These are phyloP conservation scores for Pulicaria dysenterica DNA, from an alignment of 129 eudicot species.

Conservation along the genomic window DNA sequence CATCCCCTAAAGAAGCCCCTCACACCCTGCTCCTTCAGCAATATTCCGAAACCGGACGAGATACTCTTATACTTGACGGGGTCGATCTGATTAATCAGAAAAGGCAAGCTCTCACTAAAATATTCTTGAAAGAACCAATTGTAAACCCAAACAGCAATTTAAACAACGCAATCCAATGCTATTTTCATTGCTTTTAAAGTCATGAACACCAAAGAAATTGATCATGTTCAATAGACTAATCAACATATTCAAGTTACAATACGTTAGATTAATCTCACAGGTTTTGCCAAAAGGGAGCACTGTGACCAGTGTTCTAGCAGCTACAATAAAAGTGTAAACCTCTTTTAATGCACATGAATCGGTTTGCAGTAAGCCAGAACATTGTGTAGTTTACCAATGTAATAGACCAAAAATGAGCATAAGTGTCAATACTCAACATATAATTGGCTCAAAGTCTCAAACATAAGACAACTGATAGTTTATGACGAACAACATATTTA, in stretches of 20 bases:
- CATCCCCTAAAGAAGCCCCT: constrained; percentile 80
- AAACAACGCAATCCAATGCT: neutral
- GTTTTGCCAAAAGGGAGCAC: neutral
- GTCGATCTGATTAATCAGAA: constrained; percentile 49
- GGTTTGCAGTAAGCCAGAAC: neutral
- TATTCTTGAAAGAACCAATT: neutral
- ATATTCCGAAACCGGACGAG: constrained; percentile 72
- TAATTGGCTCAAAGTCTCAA: neutral
- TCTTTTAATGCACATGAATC: neutral
- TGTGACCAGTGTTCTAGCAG: neutral
- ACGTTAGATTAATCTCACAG: constrained; percentile 7
- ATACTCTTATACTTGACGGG: constrained; percentile 84
- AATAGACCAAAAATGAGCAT: neutral
- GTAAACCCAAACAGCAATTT: neutral
- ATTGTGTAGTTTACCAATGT: neutral
- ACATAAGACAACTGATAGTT: neutral
- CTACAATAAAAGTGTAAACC: neutral
- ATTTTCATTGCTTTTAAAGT: neutral
- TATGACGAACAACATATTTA: neutral
- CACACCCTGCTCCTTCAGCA: constrained; percentile 75
- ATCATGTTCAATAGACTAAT: neutral
- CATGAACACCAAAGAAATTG: neutral
- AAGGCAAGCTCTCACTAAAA: neutral
- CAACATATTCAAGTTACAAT: constrained; percentile 2
- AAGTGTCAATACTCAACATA: neutral